Evolutionary conservation across 257 asterid genomes (phyloP).

Genomic region (Primulina huaijiensis): DNA sequence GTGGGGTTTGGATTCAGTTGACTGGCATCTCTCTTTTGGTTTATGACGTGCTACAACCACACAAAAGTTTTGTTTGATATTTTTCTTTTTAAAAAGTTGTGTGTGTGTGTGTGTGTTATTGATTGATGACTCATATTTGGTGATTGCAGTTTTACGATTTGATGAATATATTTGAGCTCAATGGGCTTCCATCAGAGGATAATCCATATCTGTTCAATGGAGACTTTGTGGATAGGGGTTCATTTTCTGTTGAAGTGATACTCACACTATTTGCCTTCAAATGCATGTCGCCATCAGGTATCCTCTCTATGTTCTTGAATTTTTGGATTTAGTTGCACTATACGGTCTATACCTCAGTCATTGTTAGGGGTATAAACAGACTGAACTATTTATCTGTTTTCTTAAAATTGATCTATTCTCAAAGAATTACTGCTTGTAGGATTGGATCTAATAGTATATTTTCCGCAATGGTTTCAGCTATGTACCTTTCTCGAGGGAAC

Average conservation of each 20-base stretch:
- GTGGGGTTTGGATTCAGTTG: slow-evolving; percentile 15
- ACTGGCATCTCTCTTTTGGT: slow-evolving; percentile 12
- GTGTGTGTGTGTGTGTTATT: not conserved
- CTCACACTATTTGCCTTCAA: slow-evolving; percentile 89
- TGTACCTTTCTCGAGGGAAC: slow-evolving; percentile 90
- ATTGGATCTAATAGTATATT: slow-evolving; percentile 24
- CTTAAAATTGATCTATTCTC: not conserved
- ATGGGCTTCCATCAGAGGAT: slow-evolving; percentile 96
- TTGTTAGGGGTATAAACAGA: not conserved
- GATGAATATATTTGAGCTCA: slow-evolving; percentile 91
- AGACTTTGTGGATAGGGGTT: slow-evolving; percentile 97
- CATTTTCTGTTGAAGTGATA: slow-evolving; percentile 60
- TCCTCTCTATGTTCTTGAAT: slow-evolving; percentile 16
- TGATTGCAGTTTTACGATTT: slow-evolving; percentile 88
- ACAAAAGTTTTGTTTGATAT: slow-evolving; percentile 5
- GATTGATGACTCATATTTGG: slow-evolving; percentile 22
- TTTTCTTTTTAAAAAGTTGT: not conserved
- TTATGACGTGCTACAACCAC: slow-evolving; percentile 12
- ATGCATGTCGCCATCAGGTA: slow-evolving; percentile 99
- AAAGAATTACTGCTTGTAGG: not conserved
- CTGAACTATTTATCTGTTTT: not conserved
- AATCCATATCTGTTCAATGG: slow-evolving; percentile 98
- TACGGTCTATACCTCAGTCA: not conserved
- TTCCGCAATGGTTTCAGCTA: slow-evolving; percentile 53
- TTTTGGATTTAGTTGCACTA: not conserved